These are phyloP conservation scores for Calonectria ilicicola DNA, from an alignment of 2,329 filamentous ascomycete genomes.

Conservation along the genomic window DNA sequence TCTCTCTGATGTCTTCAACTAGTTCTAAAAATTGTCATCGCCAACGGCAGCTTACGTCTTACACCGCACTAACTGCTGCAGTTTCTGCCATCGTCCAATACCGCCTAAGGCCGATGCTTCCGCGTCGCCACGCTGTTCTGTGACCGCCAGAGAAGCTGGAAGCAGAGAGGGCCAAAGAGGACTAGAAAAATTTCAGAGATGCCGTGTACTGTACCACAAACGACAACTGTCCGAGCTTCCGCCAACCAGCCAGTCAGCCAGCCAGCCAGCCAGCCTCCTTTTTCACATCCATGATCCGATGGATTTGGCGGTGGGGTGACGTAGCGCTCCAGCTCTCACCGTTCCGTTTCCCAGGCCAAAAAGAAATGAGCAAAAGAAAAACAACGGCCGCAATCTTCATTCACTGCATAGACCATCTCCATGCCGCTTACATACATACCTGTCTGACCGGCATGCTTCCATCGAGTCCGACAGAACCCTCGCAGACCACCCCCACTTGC, in stretches of 20 bases:
- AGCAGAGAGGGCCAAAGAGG: neutral
- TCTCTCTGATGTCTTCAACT: neutral
- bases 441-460: constrained; percentile 9
- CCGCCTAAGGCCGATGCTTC: constrained; percentile 8
- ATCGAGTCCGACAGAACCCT: neutral
- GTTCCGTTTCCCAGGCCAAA: neutral
- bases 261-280: neutral
- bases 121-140: neutral
- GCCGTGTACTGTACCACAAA: neutral
- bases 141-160: neutral
- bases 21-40: constrained; percentile 3
- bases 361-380: neutral
- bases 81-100: neutral
- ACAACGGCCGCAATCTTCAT: neutral
- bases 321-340: neutral
- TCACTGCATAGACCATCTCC: neutral
- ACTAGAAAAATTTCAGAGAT: neutral
- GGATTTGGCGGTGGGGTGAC: constrained; percentile 4
- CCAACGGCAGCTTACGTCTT: constrained; percentile 10
- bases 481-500: neutral
- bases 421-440: constrained; percentile 13
- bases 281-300: constrained; percentile 1
- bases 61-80: neutral
- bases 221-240: neutral
- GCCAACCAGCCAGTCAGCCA: neutral